Conservation (phyloP, 2,329 filamentous ascomycete species). For the Periglandula ipomoeae region DNA sequence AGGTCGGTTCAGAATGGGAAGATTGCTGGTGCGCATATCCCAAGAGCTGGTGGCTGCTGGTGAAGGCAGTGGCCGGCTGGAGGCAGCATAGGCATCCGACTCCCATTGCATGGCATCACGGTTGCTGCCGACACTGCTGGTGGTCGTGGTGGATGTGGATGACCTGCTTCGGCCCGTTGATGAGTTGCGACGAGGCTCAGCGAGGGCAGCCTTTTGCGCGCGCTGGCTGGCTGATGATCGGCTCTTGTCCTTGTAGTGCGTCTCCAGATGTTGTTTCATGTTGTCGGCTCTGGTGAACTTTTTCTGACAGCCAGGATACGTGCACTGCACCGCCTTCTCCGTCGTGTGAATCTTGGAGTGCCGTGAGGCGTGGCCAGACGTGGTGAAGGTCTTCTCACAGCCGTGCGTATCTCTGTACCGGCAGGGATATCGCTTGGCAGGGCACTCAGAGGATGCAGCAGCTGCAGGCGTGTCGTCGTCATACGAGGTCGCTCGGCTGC, state of each 20-base stretch:
- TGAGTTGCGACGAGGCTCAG: conserved; percentile 25
- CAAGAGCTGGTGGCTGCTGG: conserved; percentile 29
- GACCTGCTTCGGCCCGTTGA: conserved; percentile 21
- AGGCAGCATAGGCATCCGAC: conserved; percentile 18
- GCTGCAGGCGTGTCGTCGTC: conserved; percentile 39
- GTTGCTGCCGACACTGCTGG: conserved; percentile 10
- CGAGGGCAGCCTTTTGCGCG: conserved; percentile 22
- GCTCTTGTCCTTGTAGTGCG: conserved; percentile 58
- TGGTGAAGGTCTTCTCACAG: conserved; percentile 75
- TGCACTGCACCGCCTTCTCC: conserved; percentile 64
- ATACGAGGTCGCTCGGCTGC: conserved; percentile 39
- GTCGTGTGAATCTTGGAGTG: conserved; percentile 79
- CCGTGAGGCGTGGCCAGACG: conserved; percentile 74
- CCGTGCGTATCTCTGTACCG: conserved; percentile 61
- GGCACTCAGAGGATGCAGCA: conserved; percentile 30
- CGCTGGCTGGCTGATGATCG: conserved; percentile 30
- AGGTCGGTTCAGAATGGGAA: conserved; percentile 37
- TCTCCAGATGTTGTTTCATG: conserved; percentile 79
- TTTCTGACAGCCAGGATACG: conserved; percentile 63
- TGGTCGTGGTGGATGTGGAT: conserved; percentile 11
- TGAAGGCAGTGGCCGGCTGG: conserved; percentile 30
- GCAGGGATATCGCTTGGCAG: conserved; percentile 63
- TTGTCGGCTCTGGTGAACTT: conserved; percentile 77
- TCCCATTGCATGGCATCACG: conserved; percentile 28
- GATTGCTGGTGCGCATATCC: conserved; percentile 38